Percentiles rank a stretch among this genome's conserved stretches.
Conservation (phyloP, 192 early-diverging fungal species). For the Coemansia sp. region DNA sequence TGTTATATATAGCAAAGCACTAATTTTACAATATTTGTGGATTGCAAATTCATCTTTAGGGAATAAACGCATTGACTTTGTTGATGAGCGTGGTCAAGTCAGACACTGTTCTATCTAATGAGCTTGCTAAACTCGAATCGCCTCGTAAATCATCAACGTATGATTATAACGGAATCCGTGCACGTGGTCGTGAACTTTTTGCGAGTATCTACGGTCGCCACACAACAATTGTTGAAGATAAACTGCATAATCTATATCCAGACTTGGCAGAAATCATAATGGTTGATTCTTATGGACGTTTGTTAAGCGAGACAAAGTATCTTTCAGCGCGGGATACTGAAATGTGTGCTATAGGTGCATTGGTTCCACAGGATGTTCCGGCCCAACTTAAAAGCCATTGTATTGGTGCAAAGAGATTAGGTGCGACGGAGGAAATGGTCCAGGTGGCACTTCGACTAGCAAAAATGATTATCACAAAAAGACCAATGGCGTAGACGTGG, state of each 20-base stretch:
- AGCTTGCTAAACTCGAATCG: constrained; percentile 1
- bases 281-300: constrained; percentile 28
- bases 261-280: constrained; percentile 32
- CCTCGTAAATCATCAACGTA: constrained; percentile 6
- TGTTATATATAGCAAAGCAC: constrained; percentile 1
- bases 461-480: constrained; percentile 16
- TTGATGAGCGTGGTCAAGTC: constrained; percentile 8
- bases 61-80: constrained; percentile 25
- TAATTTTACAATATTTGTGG: constrained; percentile 4
- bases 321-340: constrained; percentile 29
- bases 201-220: constrained; percentile 22
- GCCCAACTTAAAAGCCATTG: constrained; percentile 45
- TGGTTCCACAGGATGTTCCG: constrained; percentile 33
- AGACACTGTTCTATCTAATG: not conserved
- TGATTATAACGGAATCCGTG: constrained; percentile 14
- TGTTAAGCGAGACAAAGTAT: constrained; percentile 20
- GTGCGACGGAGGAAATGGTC: constrained; percentile 28
- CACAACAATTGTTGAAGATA: constrained; percentile 9
- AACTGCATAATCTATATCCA: constrained; percentile 20
- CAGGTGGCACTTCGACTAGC: constrained; percentile 33
- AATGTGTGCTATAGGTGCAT: constrained; percentile 25
- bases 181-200: constrained; percentile 18
- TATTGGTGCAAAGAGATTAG: constrained; percentile 26
- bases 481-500: too few relatives aligned
- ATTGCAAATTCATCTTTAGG: not conserved